Percentiles rank a stretch among this genome's conserved stretches.
These are phyloP conservation scores for Ammopiptanthus mongolicus DNA, from an alignment of 306 rosid genomes.

Conservation along the genomic window DNA sequence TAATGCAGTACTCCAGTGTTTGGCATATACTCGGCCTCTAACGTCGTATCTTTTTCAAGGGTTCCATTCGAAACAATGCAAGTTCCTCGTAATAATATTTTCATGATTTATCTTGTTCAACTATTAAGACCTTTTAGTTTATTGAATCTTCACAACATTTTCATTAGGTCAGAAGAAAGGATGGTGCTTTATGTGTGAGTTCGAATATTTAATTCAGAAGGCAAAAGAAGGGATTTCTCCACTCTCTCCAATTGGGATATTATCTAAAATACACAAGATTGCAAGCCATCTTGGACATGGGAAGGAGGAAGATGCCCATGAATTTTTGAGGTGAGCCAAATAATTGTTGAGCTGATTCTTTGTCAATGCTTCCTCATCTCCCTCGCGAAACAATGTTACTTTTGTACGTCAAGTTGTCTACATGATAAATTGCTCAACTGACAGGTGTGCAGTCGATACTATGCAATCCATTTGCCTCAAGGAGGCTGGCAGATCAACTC, in stretches of 20 bases:
- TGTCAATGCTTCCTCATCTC: not conserved
- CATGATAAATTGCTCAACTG: constrained; percentile 35
- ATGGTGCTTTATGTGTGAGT: constrained; percentile 87
- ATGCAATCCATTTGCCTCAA: constrained; percentile 78
- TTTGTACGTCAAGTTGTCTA: not conserved
- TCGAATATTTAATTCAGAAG: constrained; percentile 57
- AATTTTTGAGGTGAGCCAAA: constrained; percentile 71
- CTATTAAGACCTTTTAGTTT: constrained; percentile 12
- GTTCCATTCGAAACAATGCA: constrained; percentile 62
- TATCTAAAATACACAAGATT: constrained; percentile 72
- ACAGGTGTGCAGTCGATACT: constrained; percentile 76
- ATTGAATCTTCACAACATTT: constrained; percentile 20
- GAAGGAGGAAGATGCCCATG: constrained; percentile 82
- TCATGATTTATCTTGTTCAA: constrained; percentile 14
- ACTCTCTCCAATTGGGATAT: constrained; percentile 69
- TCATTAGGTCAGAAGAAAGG: constrained; percentile 65
- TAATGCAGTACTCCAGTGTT: constrained; percentile 79
- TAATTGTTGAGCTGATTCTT: constrained; percentile 17
- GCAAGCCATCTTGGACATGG: constrained; percentile 83
- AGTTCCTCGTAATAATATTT: constrained; percentile 30
- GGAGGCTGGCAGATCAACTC: constrained; percentile 50
- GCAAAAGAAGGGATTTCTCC: constrained; percentile 71
- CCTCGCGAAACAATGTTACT: not conserved
- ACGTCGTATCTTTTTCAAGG: constrained; percentile 62
- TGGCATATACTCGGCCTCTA: constrained; percentile 73